These are phyloP conservation scores for Bruguiera parviflora DNA, from an alignment of 345 rosid genomes.

Conservation along the genomic window DNA sequence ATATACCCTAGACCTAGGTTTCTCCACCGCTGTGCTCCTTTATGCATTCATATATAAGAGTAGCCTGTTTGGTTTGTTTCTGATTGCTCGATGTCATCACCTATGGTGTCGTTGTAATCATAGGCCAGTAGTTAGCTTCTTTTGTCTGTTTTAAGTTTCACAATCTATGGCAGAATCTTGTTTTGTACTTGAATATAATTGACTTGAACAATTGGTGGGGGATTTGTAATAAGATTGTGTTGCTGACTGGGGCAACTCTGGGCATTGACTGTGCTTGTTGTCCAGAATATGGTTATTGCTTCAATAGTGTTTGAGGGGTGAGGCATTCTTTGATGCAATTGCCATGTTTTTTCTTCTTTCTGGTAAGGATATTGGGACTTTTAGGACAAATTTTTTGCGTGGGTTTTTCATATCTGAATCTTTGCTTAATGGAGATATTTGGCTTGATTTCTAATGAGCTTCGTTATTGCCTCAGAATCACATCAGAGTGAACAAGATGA, in stretches of 20 bases:
- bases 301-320: not conserved
- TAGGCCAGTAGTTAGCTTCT: not conserved
- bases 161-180: not conserved
- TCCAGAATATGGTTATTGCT: not conserved
- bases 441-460: constrained; percentile 11
- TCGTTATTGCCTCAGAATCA: constrained; percentile 18
- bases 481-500: constrained; percentile 38
- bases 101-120: not conserved
- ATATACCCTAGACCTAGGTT: not conserved
- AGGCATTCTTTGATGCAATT: not conserved
- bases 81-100: not conserved
- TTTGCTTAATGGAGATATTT: not conserved
- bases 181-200: not conserved
- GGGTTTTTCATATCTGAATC: not conserved
- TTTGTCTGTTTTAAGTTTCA: not conserved
- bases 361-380: not conserved
- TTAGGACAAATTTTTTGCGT: not conserved
- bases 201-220: not conserved
- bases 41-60: not conserved
- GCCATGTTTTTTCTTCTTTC: not conserved
- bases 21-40: not conserved
- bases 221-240: not conserved
- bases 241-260: no score
- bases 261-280: no score
- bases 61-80: not conserved